Evolutionary conservation across 2,329 filamentous ascomycete species (phyloP).

Genomic region (Colletotrichum cereale): DNA sequence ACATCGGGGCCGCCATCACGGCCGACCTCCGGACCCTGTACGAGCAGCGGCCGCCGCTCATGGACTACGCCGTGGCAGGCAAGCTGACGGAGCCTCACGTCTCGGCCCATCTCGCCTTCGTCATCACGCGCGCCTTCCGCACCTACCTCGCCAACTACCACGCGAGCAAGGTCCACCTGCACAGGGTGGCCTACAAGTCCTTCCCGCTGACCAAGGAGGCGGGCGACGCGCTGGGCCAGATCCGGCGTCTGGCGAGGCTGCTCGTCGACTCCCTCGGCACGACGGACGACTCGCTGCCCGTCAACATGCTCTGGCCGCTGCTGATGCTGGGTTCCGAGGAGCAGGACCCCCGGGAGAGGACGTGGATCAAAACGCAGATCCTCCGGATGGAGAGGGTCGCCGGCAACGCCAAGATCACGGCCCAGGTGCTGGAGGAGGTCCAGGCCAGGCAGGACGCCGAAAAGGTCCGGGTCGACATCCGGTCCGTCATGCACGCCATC

Average conservation of each 20-base stretch:
- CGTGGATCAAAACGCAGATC: conserved; percentile 65
- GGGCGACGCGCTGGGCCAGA: conserved; percentile 60
- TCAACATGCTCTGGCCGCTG: conserved; percentile 69
- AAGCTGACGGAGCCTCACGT: conserved; percentile 62
- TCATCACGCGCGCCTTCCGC: conserved; percentile 65
- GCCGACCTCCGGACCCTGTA: conserved; percentile 64
- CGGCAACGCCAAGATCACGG: conserved; percentile 58
- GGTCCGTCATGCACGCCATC: conserved; percentile 60
- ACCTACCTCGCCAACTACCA: conserved; percentile 69
- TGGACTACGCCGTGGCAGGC: conserved; percentile 68
- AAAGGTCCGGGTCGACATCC: conserved; percentile 57
- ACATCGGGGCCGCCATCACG: conserved; percentile 62
- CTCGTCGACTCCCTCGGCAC: conserved; percentile 57
- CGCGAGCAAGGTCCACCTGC: conserved; percentile 67
- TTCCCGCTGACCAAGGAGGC: conserved; percentile 66
- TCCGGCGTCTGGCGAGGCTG: conserved; percentile 59
- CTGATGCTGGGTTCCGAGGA: conserved; percentile 69
- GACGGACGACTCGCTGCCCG: conserved; percentile 60
- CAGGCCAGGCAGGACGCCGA: conserved; percentile 57
- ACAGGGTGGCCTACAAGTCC: conserved; percentile 67
- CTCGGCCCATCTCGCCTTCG: conserved; percentile 60
- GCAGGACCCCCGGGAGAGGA: conserved; percentile 59
- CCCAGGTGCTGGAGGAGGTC: conserved; percentile 60
- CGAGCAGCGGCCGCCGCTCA: conserved; percentile 63
- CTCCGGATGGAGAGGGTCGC: conserved; percentile 60